Evolutionary conservation across 768 basidiomycete genomes (phyloP).

Genomic region (Filobasidium floriforme): DNA sequence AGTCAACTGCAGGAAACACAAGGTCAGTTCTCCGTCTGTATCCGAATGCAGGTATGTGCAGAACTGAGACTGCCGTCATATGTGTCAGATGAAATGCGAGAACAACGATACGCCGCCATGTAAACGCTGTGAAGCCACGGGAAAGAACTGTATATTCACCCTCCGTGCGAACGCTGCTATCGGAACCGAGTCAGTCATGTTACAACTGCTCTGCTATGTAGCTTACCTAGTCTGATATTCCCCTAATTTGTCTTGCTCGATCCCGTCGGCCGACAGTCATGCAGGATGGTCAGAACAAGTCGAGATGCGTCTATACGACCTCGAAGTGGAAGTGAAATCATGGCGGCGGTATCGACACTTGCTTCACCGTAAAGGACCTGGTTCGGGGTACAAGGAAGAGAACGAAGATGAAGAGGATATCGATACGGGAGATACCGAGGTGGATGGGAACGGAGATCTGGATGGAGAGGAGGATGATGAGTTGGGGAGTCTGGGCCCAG

Average conservation of each 20-base stretch:
- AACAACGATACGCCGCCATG: not conserved
- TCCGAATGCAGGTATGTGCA: no score
- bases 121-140: not conserved
- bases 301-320: not conserved
- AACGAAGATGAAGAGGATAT: not conserved
- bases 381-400: no score
- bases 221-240: no score
- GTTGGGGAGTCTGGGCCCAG: no score
- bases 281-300: not conserved
- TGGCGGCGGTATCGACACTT: no score
- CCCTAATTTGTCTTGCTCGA: not conserved
- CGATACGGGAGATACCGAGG: no score
- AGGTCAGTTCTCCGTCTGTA: not conserved
- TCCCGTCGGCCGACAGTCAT: not conserved
- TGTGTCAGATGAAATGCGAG: slow-evolving; percentile 1
- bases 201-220: no score
- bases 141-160: not conserved
- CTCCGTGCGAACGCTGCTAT: not conserved
- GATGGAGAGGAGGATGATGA: not conserved
- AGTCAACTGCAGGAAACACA: not conserved
- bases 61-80: no score
- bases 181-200: not conserved
- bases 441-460: not conserved
- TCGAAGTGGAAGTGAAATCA: not conserved
- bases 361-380: no score